Conservation (phyloP, 108 stramenopile species). For the Epipyxis sp. region DNA sequence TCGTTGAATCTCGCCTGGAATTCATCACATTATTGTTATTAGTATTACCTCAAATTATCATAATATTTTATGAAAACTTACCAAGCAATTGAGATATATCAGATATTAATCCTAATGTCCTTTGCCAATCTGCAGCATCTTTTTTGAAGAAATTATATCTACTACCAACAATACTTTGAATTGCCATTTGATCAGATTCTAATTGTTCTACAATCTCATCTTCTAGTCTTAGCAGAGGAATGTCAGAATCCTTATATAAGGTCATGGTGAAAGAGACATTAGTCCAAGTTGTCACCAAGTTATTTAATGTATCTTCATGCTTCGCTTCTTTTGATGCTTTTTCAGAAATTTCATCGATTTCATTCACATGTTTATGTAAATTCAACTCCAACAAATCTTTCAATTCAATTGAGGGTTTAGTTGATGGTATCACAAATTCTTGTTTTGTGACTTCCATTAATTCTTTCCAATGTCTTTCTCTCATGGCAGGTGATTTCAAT, state of each 20-base stretch:
- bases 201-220: slow-evolving; percentile 49
- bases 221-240: slow-evolving; percentile 40
- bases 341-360: slow-evolving; percentile 44
- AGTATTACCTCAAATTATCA: too few species aligned
- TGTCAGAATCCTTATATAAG: slow-evolving; percentile 44
- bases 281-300: slow-evolving; percentile 44
- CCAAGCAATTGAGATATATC: slow-evolving; percentile 38
- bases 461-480: slow-evolving; percentile 46
- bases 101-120: slow-evolving; percentile 44
- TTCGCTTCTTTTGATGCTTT: slow-evolving; percentile 41
- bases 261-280: slow-evolving; percentile 39
- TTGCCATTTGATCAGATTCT: slow-evolving; percentile 52
- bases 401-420: slow-evolving; percentile 1
- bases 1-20: slow-evolving; percentile 56
- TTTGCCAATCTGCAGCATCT: slow-evolving; percentile 31
- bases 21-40: too few species aligned
- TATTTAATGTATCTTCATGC: slow-evolving; percentile 34
- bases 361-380: slow-evolving; percentile 33
- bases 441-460: slow-evolving; percentile 28
- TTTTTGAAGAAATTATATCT: slow-evolving; percentile 42
- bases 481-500: slow-evolving; percentile 32
- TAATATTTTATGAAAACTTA: too few species aligned
- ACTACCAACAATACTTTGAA: slow-evolving; percentile 48
- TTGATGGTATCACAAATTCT: slow-evolving; percentile 21
- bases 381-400: slow-evolving; percentile 43